phyloP scores from a whole-genome alignment of 768 basidiomycete species.

The Boletellus ananiceps region DNA sequence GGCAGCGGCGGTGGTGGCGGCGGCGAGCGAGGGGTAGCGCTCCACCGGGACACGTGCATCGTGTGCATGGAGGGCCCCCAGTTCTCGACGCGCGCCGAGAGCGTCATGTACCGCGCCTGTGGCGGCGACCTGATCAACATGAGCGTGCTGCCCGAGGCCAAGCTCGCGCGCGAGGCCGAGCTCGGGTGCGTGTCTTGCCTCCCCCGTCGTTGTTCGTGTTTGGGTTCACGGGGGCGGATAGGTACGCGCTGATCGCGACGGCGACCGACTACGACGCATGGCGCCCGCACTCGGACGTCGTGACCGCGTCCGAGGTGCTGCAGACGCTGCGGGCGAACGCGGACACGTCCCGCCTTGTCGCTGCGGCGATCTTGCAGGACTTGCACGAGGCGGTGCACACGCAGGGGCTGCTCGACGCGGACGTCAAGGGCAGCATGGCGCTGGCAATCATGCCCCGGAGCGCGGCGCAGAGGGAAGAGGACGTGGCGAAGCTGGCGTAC shows the following conservation, averaged over 20 bases:
- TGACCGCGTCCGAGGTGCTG: constrained; percentile 89
- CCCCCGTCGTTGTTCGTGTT: background rate
- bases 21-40: constrained; percentile 34
- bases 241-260: constrained; percentile 88
- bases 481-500: constrained; percentile 65
- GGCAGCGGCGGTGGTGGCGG: too few relatives aligned
- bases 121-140: constrained; percentile 96
- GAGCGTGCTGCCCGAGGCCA: constrained; percentile 96
- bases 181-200: constrained; percentile 50
- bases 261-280: constrained; percentile 96
- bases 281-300: constrained; percentile 73
- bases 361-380: constrained; percentile 63
- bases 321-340: constrained; percentile 86
- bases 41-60: constrained; percentile 81
- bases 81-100: constrained; percentile 98
- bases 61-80: constrained; percentile 98
- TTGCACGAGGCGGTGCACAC: constrained; percentile 57
- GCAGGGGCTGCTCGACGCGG: constrained; percentile 44
- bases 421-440: constrained; percentile 80
- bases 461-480: constrained; percentile 49
- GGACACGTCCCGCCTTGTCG: constrained; percentile 75
- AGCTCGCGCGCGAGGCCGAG: constrained; percentile 93
- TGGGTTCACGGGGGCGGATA: constrained; percentile 25
- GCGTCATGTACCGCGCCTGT: constrained; percentile 87
- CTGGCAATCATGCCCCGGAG: constrained; percentile 77